A percentile compares a stretch with the other conserved stretches of the same genome.
These are phyloP conservation scores for Phaeotremella fagi DNA, from an alignment of 768 basidiomycete species.

Conservation along the genomic window DNA sequence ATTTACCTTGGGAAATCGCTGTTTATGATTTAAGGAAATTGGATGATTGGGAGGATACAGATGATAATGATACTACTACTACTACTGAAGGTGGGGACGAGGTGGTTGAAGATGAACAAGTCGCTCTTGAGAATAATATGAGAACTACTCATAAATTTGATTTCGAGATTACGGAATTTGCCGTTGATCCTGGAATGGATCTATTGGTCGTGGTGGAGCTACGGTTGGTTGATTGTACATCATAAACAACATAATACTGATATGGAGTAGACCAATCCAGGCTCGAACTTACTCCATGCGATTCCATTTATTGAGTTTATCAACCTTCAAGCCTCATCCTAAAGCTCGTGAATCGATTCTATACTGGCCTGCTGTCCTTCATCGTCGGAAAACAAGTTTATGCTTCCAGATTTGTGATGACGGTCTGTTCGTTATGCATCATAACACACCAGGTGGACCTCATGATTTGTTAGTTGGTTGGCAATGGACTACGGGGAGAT, in stretches of 20 bases:
- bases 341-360: conserved; percentile 20
- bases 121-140: conserved; percentile 18
- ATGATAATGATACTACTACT: no score
- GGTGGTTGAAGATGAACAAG: conserved; percentile 16
- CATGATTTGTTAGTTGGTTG: conserved; percentile 34
- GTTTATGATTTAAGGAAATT: conserved; percentile 37
- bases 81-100: conserved; percentile 11
- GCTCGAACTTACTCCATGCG: conserved; percentile 13
- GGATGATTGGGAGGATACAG: conserved; percentile 38
- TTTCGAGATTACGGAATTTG: conserved; percentile 43
- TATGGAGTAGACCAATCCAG: background rate
- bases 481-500: conserved; percentile 42
- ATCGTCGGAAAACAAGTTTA: conserved; percentile 7
- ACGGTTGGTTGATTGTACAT: conserved; percentile 18
- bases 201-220: conserved; percentile 39
- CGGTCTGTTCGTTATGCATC: conserved; percentile 31
- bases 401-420: conserved; percentile 42
- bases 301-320: conserved; percentile 37
- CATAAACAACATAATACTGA: background rate
- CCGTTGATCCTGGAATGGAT: conserved; percentile 46
- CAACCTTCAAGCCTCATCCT: conserved; percentile 41
- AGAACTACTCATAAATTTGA: conserved; percentile 19
- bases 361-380: conserved; percentile 18
- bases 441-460: conserved; percentile 6
- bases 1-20: conserved; percentile 24